Evolutionary conservation across 495 filamentous ascomycete species (phyloP), one percentile per base, ranked within the genome.

Genomic region (Corynascus novoguineensis): DNA sequence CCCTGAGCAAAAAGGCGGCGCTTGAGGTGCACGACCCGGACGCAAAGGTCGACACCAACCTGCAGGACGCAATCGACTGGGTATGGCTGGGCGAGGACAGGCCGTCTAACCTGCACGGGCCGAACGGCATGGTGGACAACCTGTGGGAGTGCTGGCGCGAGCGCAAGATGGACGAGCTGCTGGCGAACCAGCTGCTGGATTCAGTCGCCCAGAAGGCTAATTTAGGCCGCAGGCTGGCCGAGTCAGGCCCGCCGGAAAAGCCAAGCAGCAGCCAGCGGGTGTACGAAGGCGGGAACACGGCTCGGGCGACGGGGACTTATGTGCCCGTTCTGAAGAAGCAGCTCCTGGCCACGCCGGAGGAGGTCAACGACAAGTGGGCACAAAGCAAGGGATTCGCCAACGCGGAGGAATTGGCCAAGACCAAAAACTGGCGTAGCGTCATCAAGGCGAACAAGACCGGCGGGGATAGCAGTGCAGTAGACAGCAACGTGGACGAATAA

Each of bases 91-190:
- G 78, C 48, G 86, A 87, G 48, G 81, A 86, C 42, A 67, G 66
- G 35, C 68, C 77, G 6, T 62, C 71, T 24, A 68, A 69, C 55
- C 64, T 76, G 57, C 83, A 81, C 65, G 88, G 86, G 1, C 55
- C 75, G n/a, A 72, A 74, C 3, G 89, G 88, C 0, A 69, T 96
- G 3, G 77, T 89, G 35, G 86, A 88, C 49, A 74, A 82, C 21
- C 46, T 93, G 52, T 98, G 95, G 95, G 73, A 75, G 55, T 71
- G 79, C 24, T 98, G 92, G 92, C 81, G 89, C 59, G 78, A 83
- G 64, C 76, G 79, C 42, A 96, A 95, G 78, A 88, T 98, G 45
- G 91, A 96, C 62, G 92, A 96, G 76, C 72, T 95, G 29, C 71
- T 97, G 44, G 82, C 87, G 0, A 81, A 79, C 48, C 78, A 75